Evolutionary conservation across 768 basidiomycete genomes (phyloP).

Genomic region (Inosperma sp.): DNA sequence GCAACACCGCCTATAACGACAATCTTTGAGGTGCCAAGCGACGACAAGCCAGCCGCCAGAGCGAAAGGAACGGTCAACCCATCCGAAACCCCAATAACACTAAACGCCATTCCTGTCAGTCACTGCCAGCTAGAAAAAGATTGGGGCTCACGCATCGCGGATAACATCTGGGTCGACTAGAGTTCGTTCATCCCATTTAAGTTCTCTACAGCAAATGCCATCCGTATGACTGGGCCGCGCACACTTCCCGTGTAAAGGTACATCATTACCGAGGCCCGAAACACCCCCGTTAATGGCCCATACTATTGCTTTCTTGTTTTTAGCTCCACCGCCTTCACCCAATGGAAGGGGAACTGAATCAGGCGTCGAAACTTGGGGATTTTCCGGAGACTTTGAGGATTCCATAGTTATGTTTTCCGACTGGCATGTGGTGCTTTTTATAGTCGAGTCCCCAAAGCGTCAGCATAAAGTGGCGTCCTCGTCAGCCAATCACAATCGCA

Average conservation of each 20-base stretch:
- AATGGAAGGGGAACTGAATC: slow-evolving; percentile 2
- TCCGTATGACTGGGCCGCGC: slow-evolving; percentile 46
- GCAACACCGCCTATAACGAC: slow-evolving; percentile 94
- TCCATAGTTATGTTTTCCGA: too few relatives aligned
- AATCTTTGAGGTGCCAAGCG: slow-evolving; percentile 83
- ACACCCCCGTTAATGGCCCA: slow-evolving; percentile 68
- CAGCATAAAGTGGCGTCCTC: too few relatives aligned
- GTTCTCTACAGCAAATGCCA: slow-evolving; percentile 85
- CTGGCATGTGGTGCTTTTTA: too few relatives aligned
- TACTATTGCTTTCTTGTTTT: slow-evolving; percentile 46
- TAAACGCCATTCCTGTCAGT: slow-evolving; percentile 25
- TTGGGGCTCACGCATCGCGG: slow-evolving; percentile 66
- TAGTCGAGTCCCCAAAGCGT: too few relatives aligned
- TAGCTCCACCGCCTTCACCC: slow-evolving; percentile 7
- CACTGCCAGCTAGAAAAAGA: background rate
- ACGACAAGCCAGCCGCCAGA: slow-evolving; percentile 81
- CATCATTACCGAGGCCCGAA: slow-evolving; percentile 32
- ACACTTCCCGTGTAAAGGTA: slow-evolving; percentile 56
- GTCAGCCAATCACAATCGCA: too few relatives aligned
- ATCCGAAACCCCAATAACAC: slow-evolving; percentile 87
- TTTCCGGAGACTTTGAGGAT: background rate
- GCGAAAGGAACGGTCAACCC: slow-evolving; percentile 92
- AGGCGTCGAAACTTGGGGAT: background rate
- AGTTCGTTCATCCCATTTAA: slow-evolving; percentile 76
- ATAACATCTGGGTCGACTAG: slow-evolving; percentile 85